Percentiles rank a stretch among this genome's conserved stretches.
Evolutionary conservation across 129 eudicot genomes (phyloP).

Genomic region (Saposhnikovia divaricata): DNA sequence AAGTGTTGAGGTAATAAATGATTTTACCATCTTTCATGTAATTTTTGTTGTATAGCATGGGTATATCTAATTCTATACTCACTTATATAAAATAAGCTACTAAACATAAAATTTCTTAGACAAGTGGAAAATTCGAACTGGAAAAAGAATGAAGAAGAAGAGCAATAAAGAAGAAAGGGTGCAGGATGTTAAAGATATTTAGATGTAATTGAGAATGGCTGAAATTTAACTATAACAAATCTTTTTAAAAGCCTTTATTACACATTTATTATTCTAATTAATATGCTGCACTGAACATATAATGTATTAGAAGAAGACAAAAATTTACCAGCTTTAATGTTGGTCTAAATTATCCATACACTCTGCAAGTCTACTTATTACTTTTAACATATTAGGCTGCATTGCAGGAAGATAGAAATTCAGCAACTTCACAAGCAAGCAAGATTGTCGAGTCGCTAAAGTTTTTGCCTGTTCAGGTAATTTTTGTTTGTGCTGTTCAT

Average conservation of each 20-base stretch:
- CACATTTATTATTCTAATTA: too few species aligned
- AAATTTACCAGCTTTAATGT: constrained; percentile 2
- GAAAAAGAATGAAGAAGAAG: not conserved
- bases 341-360: not conserved
- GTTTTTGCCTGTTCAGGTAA: constrained; percentile 80
- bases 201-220: not conserved
- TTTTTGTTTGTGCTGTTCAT: constrained; percentile 16
- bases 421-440: constrained; percentile 76
- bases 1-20: constrained; percentile 55
- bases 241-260: not conserved
- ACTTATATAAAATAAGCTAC: not conserved
- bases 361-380: not conserved
- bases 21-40: not conserved
- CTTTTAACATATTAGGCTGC: constrained; percentile 3
- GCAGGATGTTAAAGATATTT: not conserved
- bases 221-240: not conserved
- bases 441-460: constrained; percentile 90
- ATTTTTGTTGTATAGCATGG: not conserved
- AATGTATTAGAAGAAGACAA: constrained; percentile 3
- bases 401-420: constrained; percentile 61
- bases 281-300: not conserved
- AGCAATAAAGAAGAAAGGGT: not conserved
- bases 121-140: not conserved
- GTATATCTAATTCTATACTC: not conserved
- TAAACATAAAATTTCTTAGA: not conserved